Percentiles rank a stretch among this genome's conserved stretches.
Conservation (phyloP, 2,329 filamentous ascomycete genomes). For the Penicillium sp. region DNA sequence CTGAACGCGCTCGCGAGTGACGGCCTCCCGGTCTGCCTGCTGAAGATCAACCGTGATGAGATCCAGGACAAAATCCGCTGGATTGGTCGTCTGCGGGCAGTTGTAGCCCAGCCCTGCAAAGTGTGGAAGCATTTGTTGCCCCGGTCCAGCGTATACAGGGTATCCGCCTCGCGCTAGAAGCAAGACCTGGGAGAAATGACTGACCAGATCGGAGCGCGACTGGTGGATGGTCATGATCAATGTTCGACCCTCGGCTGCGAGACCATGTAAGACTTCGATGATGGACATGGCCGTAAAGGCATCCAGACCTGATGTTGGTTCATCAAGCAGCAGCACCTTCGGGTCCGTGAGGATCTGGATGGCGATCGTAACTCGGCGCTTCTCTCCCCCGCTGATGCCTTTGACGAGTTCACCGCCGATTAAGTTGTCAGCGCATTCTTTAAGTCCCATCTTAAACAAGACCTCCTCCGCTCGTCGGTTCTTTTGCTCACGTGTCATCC, state of each 20-base stretch:
- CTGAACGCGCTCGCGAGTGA: constrained; percentile 63
- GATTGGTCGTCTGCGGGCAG: constrained; percentile 70
- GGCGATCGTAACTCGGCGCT: constrained; percentile 73
- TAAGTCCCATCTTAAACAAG: constrained; percentile 71
- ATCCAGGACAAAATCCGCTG: constrained; percentile 75
- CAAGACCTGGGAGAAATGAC: constrained; percentile 69
- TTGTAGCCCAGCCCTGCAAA: constrained; percentile 61
- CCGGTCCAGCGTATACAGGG: constrained; percentile 66
- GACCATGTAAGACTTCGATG: constrained; percentile 68
- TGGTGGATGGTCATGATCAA: constrained; percentile 78
- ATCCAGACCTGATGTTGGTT: constrained; percentile 74
- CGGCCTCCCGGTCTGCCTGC: constrained; percentile 60
- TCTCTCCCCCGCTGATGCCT: constrained; percentile 78
- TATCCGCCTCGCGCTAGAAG: constrained; percentile 69
- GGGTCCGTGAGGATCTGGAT: constrained; percentile 77
- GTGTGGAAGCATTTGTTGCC: constrained; percentile 64
- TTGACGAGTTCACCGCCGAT: constrained; percentile 72
- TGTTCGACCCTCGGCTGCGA: constrained; percentile 72
- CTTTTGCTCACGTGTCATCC: constrained; percentile 70
- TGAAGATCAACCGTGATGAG: constrained; percentile 75
- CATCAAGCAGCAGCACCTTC: constrained; percentile 70
- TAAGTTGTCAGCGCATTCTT: constrained; percentile 74
- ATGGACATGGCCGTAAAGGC: constrained; percentile 77
- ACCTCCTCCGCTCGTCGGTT: constrained; percentile 68
- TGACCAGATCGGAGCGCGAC: constrained; percentile 70